Base-by-base conservation (phyloP, 2,329 filamentous ascomycete species). In the Ascochyta lentis region DNA sequence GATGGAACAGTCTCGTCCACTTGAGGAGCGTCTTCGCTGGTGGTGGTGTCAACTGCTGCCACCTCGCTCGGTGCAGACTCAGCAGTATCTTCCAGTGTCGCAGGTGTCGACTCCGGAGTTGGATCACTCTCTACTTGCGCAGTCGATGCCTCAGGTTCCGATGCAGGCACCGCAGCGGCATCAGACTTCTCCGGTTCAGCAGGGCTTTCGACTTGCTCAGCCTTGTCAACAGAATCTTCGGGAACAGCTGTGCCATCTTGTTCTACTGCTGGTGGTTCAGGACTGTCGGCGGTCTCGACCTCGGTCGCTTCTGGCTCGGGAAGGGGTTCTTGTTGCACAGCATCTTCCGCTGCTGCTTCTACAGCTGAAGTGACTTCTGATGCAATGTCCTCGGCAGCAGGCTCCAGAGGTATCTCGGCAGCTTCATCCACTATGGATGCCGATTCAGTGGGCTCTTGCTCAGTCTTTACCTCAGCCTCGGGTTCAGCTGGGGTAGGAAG, bases 281-380 rank as follows among this genome's bases (percentile, higher is more conserved):
- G 6, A 3, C 10, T n/a, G 2, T 29, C 44, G 6, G 4, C 8
- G 22, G 44, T 10, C 29, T 50, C 37, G 37, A 9, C 13, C 3
- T 33, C 42, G 34, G 9, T 26, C 19, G 29, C 19, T 27, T 58
- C 51, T 47, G n/a, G 27, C 7, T 47, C 12, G 7, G 15, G 9
- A 0, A 41, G n/a, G 7, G 27, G n/a, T 12, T 53, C 53, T 26
- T 40, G 31, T 15, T 41, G 22, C 3, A 29, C 40, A 15, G 33
- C n/a, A 2, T 59, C 61, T 5, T 43, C 44, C 3, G 22, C n/a
- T 23, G 26, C 15, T 12, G 42, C 24, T 19, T 47, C 48, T 26
- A 24, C 43, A 10, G 13, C 16, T 9, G 31, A 5, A n/a, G 29
- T n/a, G 4, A 13, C 38, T n/a, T 38, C 54, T 6, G 27, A 50